Percentiles rank a stretch among this genome's conserved stretches.
phyloP scores from a whole-genome alignment of 805 yeast genomes.

The Myxozyma melibiosi region DNA sequence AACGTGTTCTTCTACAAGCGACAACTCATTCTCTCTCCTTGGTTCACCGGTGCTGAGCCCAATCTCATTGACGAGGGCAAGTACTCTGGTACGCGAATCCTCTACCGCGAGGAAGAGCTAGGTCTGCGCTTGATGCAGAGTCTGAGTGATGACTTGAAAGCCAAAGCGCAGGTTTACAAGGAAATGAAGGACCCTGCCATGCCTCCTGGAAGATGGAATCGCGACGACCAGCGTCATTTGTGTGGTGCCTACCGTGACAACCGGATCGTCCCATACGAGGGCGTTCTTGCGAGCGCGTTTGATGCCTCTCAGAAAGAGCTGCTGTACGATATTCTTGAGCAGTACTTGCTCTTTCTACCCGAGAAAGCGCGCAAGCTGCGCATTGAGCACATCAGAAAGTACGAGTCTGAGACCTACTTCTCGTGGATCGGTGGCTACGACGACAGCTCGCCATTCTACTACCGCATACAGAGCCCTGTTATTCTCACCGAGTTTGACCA shows the following conservation, averaged over 20 bases:
- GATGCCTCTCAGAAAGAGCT: background rate
- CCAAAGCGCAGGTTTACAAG: conserved; percentile 3
- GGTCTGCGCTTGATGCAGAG: conserved; percentile 10
- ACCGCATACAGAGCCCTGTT: conserved; percentile 11
- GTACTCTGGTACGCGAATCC: conserved; percentile 1
- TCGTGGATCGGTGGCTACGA: conserved; percentile 12
- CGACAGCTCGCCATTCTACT: conserved; percentile 3
- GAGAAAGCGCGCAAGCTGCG: background rate
- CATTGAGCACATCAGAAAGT: background rate
- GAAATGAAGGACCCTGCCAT: conserved; percentile 1
- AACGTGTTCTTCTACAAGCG: conserved; percentile 7
- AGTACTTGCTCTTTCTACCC: conserved; percentile 7
- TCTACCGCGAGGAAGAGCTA: conserved; percentile 5
- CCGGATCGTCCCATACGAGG: conserved; percentile 4
- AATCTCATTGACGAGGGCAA: conserved; percentile 8
- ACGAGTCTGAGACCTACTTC: conserved; percentile 1
- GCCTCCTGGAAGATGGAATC: conserved; percentile 9
- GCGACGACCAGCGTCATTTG: conserved; percentile 9
- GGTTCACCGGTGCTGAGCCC: conserved; percentile 14
- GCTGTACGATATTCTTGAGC: background rate
- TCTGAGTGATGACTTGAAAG: background rate
- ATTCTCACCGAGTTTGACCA: conserved; percentile 9
- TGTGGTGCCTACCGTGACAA: conserved; percentile 14
- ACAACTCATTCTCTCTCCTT: conserved; percentile 5
- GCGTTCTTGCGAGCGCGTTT: background rate